Conservation (phyloP, 2,329 filamentous ascomycete genomes). For the Fusarium mangiferae region DNA sequence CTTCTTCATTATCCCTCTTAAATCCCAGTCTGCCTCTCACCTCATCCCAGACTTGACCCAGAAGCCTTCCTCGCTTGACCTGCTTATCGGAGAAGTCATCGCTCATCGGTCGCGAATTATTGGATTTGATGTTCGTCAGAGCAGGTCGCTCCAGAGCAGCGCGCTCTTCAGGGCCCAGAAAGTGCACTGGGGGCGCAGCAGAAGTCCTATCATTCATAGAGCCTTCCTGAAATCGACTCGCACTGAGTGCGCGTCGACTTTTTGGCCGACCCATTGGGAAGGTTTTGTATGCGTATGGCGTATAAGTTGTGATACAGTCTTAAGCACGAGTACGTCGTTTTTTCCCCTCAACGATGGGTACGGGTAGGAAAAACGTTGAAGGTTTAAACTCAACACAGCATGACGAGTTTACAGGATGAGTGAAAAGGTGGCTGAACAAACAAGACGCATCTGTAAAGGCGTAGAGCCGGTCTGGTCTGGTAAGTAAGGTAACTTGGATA, state of each 20-base stretch:
- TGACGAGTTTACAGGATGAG: constrained; percentile 4
- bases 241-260: constrained; percentile 49
- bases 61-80: constrained; percentile 46
- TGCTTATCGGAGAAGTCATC: constrained; percentile 48
- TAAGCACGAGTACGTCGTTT: constrained; percentile 20
- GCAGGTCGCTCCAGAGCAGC: constrained; percentile 47
- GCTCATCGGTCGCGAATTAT: constrained; percentile 37
- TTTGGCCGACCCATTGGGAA: constrained; percentile 45
- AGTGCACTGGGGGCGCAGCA: constrained; percentile 74
- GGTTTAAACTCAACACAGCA: constrained; percentile 7
- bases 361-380: constrained; percentile 16
- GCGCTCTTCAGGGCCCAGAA: constrained; percentile 60
- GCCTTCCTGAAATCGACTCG: constrained; percentile 76
- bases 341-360: not conserved
- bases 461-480: not conserved
- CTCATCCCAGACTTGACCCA: constrained; percentile 54
- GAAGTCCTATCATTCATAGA: constrained; percentile 87
- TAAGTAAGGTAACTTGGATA: not conserved
- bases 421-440: constrained; percentile 28
- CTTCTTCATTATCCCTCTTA: constrained; percentile 40
- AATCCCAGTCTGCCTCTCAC: constrained; percentile 49
- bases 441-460: constrained; percentile 6
- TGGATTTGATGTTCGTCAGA: constrained; percentile 12
- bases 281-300: constrained; percentile 15
- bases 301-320: constrained; percentile 12